Conservation (phyloP, 805 yeast species). For the Suhomyces sp. region DNA sequence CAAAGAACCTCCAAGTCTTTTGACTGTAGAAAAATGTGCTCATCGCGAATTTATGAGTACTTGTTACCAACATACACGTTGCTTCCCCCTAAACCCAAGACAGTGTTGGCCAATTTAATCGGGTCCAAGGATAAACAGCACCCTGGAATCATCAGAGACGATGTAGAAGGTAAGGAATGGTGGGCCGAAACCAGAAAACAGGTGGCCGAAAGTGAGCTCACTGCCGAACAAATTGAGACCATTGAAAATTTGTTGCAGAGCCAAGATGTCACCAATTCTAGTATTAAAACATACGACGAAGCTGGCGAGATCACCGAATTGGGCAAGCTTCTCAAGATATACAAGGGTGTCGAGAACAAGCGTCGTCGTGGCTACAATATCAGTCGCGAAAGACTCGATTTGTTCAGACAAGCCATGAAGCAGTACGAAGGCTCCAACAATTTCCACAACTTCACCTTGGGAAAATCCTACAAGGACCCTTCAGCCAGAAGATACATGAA, state of each 20-base stretch:
- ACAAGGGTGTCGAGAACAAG: constrained; percentile 62
- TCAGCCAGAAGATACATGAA: constrained; percentile 85
- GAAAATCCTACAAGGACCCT: constrained; percentile 79
- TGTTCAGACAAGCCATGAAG: constrained; percentile 66
- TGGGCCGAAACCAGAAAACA: constrained; percentile 54
- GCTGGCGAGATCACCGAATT: constrained; percentile 35
- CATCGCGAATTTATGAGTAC: constrained; percentile 94
- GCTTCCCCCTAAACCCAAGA: constrained; percentile 82
- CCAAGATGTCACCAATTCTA: constrained; percentile 11
- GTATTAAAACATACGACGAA: constrained; percentile 31
- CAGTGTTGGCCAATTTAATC: constrained; percentile 61
- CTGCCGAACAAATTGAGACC: constrained; percentile 24
- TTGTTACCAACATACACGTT: constrained; percentile 88
- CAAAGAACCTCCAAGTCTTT: constrained; percentile 86
- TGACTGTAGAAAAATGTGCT: constrained; percentile 93
- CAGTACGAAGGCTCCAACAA: constrained; percentile 85
- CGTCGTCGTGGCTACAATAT: constrained; percentile 70
- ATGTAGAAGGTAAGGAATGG: constrained; percentile 68
- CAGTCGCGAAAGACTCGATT: constrained; percentile 55
- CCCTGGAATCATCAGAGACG: constrained; percentile 61
- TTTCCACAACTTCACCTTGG: constrained; percentile 84
- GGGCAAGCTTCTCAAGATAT: constrained; percentile 45
- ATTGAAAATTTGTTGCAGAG: constrained; percentile 13
- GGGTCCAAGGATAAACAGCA: constrained; percentile 47
- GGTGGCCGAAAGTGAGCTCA: constrained; percentile 38